Base-by-base conservation (phyloP, 1,284 basidiomycete species). In the Melampsora abietis-canadensis region DNA sequence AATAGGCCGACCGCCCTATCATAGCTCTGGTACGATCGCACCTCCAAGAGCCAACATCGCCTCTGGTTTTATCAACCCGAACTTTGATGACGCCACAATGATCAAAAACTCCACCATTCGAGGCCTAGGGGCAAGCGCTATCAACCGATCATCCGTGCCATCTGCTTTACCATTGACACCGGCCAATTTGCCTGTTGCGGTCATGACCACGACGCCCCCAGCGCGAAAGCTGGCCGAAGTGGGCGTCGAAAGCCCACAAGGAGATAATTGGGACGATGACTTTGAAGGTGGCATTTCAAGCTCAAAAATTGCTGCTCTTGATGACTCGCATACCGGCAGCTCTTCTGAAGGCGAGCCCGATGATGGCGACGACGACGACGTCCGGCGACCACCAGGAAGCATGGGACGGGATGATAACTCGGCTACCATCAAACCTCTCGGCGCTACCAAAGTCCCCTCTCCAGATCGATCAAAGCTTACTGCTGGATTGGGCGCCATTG, bases 181-280 rank as follows among this genome's bases (percentile, higher is more conserved):
- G 12, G 77, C 44, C 40, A 44, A 19, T 46, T 60, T 75, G 12
- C 73, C 64, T 2, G 24, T 77, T 5, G 76, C 77, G 1, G 81
- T 79, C 6, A 76, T 79, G 2, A 78, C 77, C 14, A 77, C 77
- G 5, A 76, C 74, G 4, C 77, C 79, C 24, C 76, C 79, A 67
- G 63, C 80, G 76, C 74, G 59, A 68, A 78, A 79, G 76, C 54
- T 79, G 78, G 76, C 83, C 81, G 78, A 83, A 79, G 60, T 81
- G 91, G 81, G 90, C 90, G 77, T 78, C 37, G 78, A 78, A 63
- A 80, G 80, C 54, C 76, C 77, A 77, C 89, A 92, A 79, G 92
- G 88, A 12, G 92, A 95, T 81, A 94, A 94, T 77, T 98, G 95
- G 94, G 95, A 98, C 80, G 91, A 93, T 78, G 95, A 98, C 81